Evolutionary conservation across 495 filamentous ascomycete genomes (phyloP), one percentile per base, ranked within the genome.

Genomic region (Elasticomyces elasticus): DNA sequence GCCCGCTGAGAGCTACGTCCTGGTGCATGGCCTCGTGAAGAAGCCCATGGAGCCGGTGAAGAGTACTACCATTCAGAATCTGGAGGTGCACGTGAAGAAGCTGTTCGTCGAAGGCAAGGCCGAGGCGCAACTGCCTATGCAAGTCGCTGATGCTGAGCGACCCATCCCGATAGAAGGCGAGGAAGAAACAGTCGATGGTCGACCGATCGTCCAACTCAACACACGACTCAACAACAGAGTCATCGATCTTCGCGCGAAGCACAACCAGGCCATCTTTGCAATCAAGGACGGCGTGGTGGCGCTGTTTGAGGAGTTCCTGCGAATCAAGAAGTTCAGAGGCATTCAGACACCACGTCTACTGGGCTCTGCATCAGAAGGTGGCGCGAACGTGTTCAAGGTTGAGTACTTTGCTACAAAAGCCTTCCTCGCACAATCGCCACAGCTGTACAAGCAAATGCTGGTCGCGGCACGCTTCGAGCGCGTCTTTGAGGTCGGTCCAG

Each of bases 31-130:
- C 52, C 69, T 78, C 20, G 73, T 95, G 19, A 84, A 88, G 67
- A 78, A 78, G 67, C 81, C 89, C 1, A 76, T 79, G 6, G 85
- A 91, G 55, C 75, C 79, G 33, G 80, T 96, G 64, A 86, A 85
- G 55, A 84, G 86, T 17, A 87, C 88, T 7, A 83, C 79, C 2
- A 76, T 95, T 50, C 77, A 79, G 43, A 74, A 87, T 58, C 74
- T 86, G 37, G 91, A 96, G 67, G 70, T 96, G 15, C 78, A 87
- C 62, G 81, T 97, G 58, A 77, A 81, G 58, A 84, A 83, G 63
- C 78, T 95, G 60, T 89, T 88, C 62, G 74, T 89, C 57, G 78
- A 89, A 35, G 72, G 83, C 37, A 80, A 77, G 62, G 80, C 80
- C 1, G 72, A 76, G 20, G 68, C 82, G 42, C 76, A 77, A 59